phyloP scores from a whole-genome alignment of 805 yeast species.

The Cyberlindnera japonica region DNA sequence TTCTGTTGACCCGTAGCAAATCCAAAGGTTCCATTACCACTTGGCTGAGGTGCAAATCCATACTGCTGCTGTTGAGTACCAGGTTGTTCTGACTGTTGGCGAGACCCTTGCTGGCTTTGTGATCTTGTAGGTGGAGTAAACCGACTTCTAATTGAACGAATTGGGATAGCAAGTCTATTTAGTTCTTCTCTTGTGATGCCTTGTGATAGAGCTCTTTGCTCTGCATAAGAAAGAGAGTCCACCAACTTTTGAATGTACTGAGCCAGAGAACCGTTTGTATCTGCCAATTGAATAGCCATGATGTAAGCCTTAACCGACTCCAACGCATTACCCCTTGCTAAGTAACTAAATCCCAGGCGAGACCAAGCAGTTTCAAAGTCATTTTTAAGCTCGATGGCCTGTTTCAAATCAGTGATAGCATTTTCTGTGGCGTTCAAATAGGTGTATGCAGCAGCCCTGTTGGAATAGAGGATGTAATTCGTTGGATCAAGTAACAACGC shows the following conservation, averaged over 20 bases:
- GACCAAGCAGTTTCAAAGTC: conserved; percentile 38
- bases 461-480: conserved; percentile 33
- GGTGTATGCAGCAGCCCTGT: conserved; percentile 40
- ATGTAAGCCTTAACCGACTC: conserved; percentile 36
- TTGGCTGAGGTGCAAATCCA: background rate
- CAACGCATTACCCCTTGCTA: conserved; percentile 35
- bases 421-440: conserved; percentile 32
- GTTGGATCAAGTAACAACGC: conserved; percentile 33
- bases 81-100: background rate
- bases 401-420: conserved; percentile 35
- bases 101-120: background rate
- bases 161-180: conserved; percentile 3
- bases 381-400: conserved; percentile 31
- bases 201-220: conserved; percentile 18
- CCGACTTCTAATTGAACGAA: conserved; percentile 10
- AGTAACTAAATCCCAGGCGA: conserved; percentile 34
- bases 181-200: conserved; percentile 13
- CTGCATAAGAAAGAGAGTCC: conserved; percentile 17
- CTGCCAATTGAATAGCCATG: conserved; percentile 30
- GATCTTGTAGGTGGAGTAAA: conserved; percentile 1
- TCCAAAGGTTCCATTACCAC: no score
- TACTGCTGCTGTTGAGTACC: background rate
- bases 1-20: no score
- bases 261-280: conserved; percentile 8
- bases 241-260: conserved; percentile 18